Evolutionary conservation across 371 early-diverging fungal genomes (phyloP), one percentile per base, ranked within the genome.

Genomic region (Furculomyces boomerangus): DNA sequence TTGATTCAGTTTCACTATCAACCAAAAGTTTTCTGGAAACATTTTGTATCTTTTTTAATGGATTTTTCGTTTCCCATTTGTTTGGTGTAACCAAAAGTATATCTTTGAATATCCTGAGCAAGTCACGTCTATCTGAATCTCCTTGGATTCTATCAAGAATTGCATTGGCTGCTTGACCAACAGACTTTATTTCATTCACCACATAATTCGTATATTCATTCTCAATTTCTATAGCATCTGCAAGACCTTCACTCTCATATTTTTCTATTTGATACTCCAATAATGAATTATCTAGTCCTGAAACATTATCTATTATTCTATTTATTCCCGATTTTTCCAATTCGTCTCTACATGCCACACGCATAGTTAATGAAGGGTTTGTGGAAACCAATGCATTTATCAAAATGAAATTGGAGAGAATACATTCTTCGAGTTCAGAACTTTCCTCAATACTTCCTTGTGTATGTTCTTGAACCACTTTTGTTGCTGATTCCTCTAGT

Each of bases 51-150:
- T 24, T 32, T 5, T 51, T 32, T 25, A 51, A 13, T 30, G 25
- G 35, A 35, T 32, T 35, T 35, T 18, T 35, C 3, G 26, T 20
- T 13, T n/a, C 30, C 29, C 29, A 32, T 31, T 51, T 30, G 3
- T 51, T 24, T n/a, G 52, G 52, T 31, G 52, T 30, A 51, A 51
- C 37, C 2, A 51, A 24, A n/a, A 51, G 35, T 3, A 51, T 29
- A 14, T 30, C 39, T 16, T 51, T 28, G 31, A 51, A 51, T 32
- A 51, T 35, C 25, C 8, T 5, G 2, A 51, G 20, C 26, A 51
- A 16, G 20, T 28, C 52, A 30, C 31, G 18, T 24, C 22, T 51
- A 25, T 30, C 37, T 8, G 3, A 5, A n/a, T 25, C 20, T 2
- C 37, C 24, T 51, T 30, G 3, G 14, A 31, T 14, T 24, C 32